phyloP scores from a whole-genome alignment of 257 asterid species.

The Solanum lycopersicoides region DNA sequence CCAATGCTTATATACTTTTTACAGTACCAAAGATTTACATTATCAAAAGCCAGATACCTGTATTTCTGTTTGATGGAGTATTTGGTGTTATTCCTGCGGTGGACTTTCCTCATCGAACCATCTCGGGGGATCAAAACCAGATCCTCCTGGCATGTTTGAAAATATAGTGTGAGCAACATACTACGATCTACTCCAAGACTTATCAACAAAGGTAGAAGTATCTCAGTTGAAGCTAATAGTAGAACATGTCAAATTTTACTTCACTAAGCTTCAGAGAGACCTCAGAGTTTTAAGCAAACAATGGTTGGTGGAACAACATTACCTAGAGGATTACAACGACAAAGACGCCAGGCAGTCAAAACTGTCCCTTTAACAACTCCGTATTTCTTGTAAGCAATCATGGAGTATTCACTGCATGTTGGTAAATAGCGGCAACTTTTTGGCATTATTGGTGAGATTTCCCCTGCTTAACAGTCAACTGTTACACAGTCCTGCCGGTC shows the following conservation, averaged over 20 bases:
- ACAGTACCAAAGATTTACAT: neutral
- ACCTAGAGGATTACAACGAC: conserved; percentile 97
- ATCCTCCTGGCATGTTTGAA: conserved; percentile 45
- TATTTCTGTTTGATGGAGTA: neutral
- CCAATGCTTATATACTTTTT: neutral
- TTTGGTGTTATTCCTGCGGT: conserved; percentile 19
- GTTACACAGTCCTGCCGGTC: neutral
- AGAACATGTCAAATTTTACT: neutral
- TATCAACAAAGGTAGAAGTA: neutral
- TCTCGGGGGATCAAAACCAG: conserved; percentile 94
- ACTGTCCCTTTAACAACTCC: conserved; percentile 70
- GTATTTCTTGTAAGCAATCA: conserved; percentile 91
- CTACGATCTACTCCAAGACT: neutral
- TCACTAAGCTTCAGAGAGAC: neutral
- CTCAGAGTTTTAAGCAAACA: neutral
- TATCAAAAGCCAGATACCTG: neutral
- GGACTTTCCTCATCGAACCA: conserved; percentile 74
- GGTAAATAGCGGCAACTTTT: conserved; percentile 83
- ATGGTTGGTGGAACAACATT: neutral
- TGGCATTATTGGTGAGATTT: conserved; percentile 83
- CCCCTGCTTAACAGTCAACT: conserved; percentile 39
- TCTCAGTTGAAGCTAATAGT: neutral
- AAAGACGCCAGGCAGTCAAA: conserved; percentile 78
- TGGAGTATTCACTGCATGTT: conserved; percentile 89
- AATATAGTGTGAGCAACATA: neutral